Conservation (phyloP, 306 rosid genomes). For the Acacia melanoxylon region DNA sequence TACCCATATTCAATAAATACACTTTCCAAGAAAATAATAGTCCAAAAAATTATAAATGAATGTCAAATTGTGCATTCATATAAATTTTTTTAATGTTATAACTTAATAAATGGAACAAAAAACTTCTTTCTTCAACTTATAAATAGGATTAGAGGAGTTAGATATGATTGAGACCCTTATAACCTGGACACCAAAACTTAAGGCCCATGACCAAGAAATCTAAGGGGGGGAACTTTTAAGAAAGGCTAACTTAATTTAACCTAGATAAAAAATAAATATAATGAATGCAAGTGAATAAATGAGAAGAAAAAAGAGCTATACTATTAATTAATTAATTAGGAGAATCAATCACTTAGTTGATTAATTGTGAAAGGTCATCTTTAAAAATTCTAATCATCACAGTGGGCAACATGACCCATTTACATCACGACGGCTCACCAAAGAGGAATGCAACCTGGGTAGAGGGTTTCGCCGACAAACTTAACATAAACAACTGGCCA, state of each 20-base stretch:
- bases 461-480: constrained; percentile 40
- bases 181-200: background rate
- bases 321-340: background rate
- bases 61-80: too few species aligned
- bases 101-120: too few species aligned
- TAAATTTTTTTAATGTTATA: too few species aligned
- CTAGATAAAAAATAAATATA: background rate
- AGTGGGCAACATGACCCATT: background rate
- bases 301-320: background rate
- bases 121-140: too few species aligned
- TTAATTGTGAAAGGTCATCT: constrained; percentile 13
- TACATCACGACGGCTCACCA: constrained; percentile 9
- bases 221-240: background rate
- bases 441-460: constrained; percentile 21
- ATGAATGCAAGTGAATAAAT: background rate
- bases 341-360: background rate
- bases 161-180: background rate
- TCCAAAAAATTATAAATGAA: too few species aligned
- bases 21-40: too few species aligned
- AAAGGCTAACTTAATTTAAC: background rate
- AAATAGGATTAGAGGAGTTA: too few species aligned
- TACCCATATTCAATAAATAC: too few species aligned
- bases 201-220: background rate
- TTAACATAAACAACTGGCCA: constrained; percentile 18
- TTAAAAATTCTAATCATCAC: background rate